Evolutionary conservation across 2,329 filamentous ascomycete genomes (phyloP).

Genomic region (Botryosphaeria dothidea): DNA sequence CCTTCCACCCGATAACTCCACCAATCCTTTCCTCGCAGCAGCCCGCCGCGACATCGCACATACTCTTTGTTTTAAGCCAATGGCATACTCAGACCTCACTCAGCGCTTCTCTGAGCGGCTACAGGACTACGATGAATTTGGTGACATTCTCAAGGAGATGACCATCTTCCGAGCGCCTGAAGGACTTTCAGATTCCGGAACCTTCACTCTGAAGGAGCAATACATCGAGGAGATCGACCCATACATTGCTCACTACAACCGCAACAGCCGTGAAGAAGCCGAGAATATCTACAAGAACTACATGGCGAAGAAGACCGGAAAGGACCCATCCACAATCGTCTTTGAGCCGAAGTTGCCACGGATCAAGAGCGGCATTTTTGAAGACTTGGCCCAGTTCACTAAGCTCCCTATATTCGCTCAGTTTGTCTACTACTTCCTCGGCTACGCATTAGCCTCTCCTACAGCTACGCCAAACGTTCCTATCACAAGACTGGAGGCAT

Average conservation of each 20-base stretch:
- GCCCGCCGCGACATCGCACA: constrained; percentile 91
- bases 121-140: constrained; percentile 85
- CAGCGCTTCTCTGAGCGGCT: constrained; percentile 85
- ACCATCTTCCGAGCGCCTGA: constrained; percentile 88
- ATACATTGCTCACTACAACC: constrained; percentile 93
- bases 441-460: constrained; percentile 73
- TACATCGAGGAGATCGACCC: constrained; percentile 89
- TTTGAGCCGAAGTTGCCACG: constrained; percentile 83
- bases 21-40: constrained; percentile 65
- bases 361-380: constrained; percentile 76
- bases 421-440: constrained; percentile 82
- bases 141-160: constrained; percentile 81
- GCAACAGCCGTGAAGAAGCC: constrained; percentile 95
- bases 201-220: constrained; percentile 86
- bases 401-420: constrained; percentile 84
- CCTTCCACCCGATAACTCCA: constrained; percentile 66
- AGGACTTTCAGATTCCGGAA: constrained; percentile 87
- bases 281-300: constrained; percentile 85
- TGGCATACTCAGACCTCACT: constrained; percentile 91
- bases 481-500: constrained; percentile 81
- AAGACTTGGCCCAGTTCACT: constrained; percentile 75
- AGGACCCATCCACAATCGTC: constrained; percentile 78
- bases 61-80: constrained; percentile 91
- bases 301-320: constrained; percentile 84
- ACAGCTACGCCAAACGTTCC: constrained; percentile 73